phyloP scores from a whole-genome alignment of 805 yeast genomes.

The Saturnispora halmiae region DNA sequence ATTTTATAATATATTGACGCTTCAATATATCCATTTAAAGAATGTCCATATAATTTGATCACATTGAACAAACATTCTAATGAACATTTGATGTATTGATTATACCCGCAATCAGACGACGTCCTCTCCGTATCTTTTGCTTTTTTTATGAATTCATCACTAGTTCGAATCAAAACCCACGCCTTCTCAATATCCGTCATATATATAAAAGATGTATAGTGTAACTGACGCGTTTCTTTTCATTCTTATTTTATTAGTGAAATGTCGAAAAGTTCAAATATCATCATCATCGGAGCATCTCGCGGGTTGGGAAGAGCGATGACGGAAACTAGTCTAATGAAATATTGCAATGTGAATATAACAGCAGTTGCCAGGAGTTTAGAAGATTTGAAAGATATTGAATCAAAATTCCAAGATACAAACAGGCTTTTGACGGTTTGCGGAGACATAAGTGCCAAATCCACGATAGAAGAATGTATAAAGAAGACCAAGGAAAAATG shows the following conservation, averaged over 20 bases:
- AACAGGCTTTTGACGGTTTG: constrained; percentile 41
- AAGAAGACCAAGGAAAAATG: constrained; percentile 37
- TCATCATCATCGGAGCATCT: constrained; percentile 55
- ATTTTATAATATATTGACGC: constrained; percentile 30
- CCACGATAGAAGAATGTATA: constrained; percentile 32
- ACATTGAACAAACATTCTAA: constrained; percentile 32
- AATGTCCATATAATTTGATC: constrained; percentile 23
- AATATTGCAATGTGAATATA: constrained; percentile 31
- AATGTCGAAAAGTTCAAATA: constrained; percentile 12
- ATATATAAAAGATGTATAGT: not conserved
- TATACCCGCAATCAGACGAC: constrained; percentile 23
- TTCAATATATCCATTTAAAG: constrained; percentile 28
- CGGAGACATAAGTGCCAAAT: constrained; percentile 51
- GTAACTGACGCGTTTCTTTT: not conserved
- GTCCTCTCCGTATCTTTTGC: constrained; percentile 6
- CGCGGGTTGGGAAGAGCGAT: constrained; percentile 80
- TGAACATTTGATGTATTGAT: constrained; percentile 28
- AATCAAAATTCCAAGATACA: constrained; percentile 14
- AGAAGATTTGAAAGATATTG: constrained; percentile 32
- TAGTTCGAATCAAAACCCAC: constrained; percentile 8
- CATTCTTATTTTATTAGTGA: not conserved
- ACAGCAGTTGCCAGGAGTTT: constrained; percentile 69
- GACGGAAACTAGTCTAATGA: constrained; percentile 40
- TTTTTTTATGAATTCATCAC: constrained; percentile 7
- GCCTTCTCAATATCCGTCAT: constrained; percentile 4